These are phyloP conservation scores for Coemansia sp. DNA, from an alignment of 371 early-diverging fungal species.

Conservation along the genomic window DNA sequence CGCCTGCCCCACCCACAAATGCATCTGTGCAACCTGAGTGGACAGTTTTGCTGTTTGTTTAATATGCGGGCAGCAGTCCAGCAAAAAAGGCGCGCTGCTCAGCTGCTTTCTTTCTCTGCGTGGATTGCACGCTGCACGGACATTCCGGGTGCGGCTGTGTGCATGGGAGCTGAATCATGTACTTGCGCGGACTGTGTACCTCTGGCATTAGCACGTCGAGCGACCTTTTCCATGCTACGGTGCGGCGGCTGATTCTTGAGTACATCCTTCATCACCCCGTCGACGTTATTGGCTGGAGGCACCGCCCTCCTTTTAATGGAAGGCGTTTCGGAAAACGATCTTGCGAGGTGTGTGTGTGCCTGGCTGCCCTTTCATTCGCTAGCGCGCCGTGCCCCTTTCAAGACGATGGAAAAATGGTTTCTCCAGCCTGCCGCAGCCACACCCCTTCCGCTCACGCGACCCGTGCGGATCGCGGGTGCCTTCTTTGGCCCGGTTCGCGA, in stretches of 20 bases:
- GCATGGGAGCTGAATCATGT: not conserved
- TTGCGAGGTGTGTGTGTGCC: not conserved
- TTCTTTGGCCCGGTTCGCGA: not conserved
- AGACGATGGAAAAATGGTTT: conserved; percentile 5
- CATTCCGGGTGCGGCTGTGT: conserved; percentile 3
- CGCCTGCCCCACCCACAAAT: not conserved
- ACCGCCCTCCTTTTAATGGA: too few species aligned
- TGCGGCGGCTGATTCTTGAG: not conserved
- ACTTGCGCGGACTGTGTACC: not conserved
- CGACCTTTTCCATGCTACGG: too few species aligned
- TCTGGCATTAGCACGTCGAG: too few species aligned
- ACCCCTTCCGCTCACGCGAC: not conserved
- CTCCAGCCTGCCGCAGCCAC: not conserved
- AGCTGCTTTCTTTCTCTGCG: too few species aligned
- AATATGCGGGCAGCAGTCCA: not conserved
- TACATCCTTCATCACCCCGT: not conserved
- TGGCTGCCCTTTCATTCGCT: not conserved
- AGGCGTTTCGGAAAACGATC: too few species aligned
- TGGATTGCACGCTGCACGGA: not conserved
- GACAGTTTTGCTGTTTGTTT: not conserved
- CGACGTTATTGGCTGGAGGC: too few species aligned
- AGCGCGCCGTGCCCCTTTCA: too few species aligned
- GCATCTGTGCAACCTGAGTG: conserved; percentile 18
- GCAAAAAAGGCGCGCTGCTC: not conserved
- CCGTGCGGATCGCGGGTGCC: not conserved